Percentiles rank a stretch among this genome's conserved stretches.
Evolutionary conservation across 2,329 filamentous ascomycete genomes (phyloP).

Genomic region (Penicillium corylophilum): DNA sequence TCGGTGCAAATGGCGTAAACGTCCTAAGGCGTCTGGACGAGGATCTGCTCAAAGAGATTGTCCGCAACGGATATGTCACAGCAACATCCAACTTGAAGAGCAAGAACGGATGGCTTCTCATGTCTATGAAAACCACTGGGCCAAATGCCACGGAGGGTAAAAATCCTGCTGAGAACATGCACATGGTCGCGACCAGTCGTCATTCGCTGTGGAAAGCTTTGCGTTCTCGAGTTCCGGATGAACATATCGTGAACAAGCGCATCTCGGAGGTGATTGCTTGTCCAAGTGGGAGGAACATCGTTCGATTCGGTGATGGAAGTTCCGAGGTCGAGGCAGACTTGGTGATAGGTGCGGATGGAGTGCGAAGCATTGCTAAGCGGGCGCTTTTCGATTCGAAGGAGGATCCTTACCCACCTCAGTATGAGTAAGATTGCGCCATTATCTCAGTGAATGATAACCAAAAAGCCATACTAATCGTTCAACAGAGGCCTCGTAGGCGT

Average conservation of each 20-base stretch:
- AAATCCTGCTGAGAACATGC: constrained; percentile 15
- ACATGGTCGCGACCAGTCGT: constrained; percentile 38
- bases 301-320: constrained; percentile 38
- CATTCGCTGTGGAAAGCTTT: constrained; percentile 42
- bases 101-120: constrained; percentile 35
- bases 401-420: constrained; percentile 40
- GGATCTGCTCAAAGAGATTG: constrained; percentile 33
- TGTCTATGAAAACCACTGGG: constrained; percentile 20
- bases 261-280: constrained; percentile 30
- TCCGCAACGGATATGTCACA: constrained; percentile 35
- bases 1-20: constrained; percentile 42
- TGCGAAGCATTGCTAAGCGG: constrained; percentile 37
- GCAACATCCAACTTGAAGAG: constrained; percentile 34
- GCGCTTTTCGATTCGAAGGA: constrained; percentile 37
- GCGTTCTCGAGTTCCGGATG: constrained; percentile 35
- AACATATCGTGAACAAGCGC: constrained; percentile 34
- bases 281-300: constrained; percentile 23
- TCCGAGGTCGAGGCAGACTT: constrained; percentile 38
- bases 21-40: constrained; percentile 40
- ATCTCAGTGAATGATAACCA: background rate
- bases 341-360: constrained; percentile 45
- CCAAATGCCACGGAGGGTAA: constrained; percentile 3
- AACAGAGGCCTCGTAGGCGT: constrained; percentile 45
- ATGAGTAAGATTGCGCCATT: constrained; percentile 33
- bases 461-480: background rate